Conservation (phyloP, 768 basidiomycete genomes). For the Cantharellus cinnabarinus region DNA sequence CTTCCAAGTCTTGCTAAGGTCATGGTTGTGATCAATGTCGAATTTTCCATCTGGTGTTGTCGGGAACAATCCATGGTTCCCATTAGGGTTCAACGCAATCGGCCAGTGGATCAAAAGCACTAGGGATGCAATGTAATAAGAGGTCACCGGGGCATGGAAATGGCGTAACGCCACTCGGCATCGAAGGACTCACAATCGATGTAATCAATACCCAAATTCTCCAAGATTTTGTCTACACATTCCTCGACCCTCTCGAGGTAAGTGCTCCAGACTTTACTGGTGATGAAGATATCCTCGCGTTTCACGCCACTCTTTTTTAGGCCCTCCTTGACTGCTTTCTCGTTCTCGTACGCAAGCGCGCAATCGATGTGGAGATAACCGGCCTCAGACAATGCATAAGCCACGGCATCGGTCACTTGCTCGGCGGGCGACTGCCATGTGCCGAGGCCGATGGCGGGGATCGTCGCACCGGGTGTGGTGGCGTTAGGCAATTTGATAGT, state of each 20-base stretch:
- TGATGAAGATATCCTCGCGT: conserved; percentile 58
- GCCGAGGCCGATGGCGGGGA: conserved; percentile 17
- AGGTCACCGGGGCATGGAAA: neutral
- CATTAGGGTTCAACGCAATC: conserved; percentile 38
- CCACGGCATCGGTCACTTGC: conserved; percentile 52
- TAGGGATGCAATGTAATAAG: conserved; percentile 11
- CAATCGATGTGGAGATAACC: conserved; percentile 64
- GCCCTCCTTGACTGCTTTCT: conserved; percentile 47
- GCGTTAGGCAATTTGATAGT: neutral
- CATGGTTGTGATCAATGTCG: conserved; percentile 44
- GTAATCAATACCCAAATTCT: conserved; percentile 49
- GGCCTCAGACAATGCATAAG: conserved; percentile 38
- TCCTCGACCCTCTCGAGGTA: conserved; percentile 36
- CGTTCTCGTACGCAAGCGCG: conserved; percentile 35
- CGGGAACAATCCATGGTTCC: conserved; percentile 13
- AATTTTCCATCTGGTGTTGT: conserved; percentile 23
- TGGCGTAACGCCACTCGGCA: neutral
- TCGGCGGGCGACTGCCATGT: conserved; percentile 63
- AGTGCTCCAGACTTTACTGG: conserved; percentile 23
- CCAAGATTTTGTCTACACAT: conserved; percentile 49
- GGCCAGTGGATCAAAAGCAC: conserved; percentile 67
- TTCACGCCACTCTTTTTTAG: conserved; percentile 57
- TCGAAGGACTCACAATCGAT: conserved; percentile 27
- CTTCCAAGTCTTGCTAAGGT: conserved; percentile 66
- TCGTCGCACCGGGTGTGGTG: neutral